Conservation (phyloP, 2,329 filamentous ascomycete species). For the Alternaria burnsii region DNA sequence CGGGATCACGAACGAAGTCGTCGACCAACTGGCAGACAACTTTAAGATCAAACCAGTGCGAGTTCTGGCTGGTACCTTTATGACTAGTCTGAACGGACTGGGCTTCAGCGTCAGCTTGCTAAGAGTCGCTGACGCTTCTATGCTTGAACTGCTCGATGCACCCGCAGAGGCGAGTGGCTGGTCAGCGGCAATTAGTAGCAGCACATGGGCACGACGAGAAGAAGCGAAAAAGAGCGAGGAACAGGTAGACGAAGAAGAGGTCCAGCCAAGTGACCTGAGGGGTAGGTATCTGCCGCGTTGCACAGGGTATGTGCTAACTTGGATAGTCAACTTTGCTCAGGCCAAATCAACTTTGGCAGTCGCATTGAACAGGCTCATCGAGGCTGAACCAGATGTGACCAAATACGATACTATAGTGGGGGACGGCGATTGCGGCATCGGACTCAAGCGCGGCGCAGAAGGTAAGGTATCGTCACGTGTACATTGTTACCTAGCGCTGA, state of each 20-base stretch:
- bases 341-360: conserved; percentile 63
- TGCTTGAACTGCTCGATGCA: conserved; percentile 74
- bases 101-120: conserved; percentile 76
- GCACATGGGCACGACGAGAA: conserved; percentile 65
- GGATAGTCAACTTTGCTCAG: conserved; percentile 59
- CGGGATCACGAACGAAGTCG: conserved; percentile 74
- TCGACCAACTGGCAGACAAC: conserved; percentile 65
- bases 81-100: conserved; percentile 75
- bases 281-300: conserved; percentile 47
- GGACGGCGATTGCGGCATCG: conserved; percentile 89
- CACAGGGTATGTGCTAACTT: conserved; percentile 17
- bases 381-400: conserved; percentile 71
- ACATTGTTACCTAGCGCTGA: conserved; percentile 32
- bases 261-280: conserved; percentile 62
- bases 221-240: conserved; percentile 54
- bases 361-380: conserved; percentile 69
- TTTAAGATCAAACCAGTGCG: conserved; percentile 69
- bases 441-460: conserved; percentile 86
- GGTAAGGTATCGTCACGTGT: conserved; percentile 52
- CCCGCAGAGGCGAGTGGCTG: conserved; percentile 73
- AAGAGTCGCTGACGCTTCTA: conserved; percentile 69
- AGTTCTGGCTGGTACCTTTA: conserved; percentile 72
- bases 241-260: conserved; percentile 52
- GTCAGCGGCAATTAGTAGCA: conserved; percentile 66
- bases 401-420: conserved; percentile 82